Base-by-base conservation (phyloP, 768 basidiomycete species). In the Lentinula edodes region DNA sequence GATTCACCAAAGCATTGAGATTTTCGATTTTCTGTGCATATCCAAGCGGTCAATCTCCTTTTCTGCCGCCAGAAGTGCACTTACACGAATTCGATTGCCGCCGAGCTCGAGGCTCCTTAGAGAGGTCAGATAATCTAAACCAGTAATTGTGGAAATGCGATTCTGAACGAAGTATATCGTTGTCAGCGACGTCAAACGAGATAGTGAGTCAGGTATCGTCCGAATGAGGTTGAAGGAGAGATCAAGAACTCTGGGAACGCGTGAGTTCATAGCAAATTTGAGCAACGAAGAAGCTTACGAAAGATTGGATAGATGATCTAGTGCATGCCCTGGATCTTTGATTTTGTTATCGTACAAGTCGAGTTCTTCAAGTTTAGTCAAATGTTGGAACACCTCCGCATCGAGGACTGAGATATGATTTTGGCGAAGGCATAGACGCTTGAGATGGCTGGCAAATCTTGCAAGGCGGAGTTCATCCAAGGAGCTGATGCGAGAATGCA, bases 331-430 rank as follows among this genome's bases (percentile, higher is more conserved):
- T 18, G 91, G 71, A 54, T 77, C 74, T 74, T 92, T 95, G 65
- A 99, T 72, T 71, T 93, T 89, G 76, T 99, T 99, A 73, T 99
- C 97, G 70, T 98, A 99, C 64, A 98, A 67, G 74, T 99, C 97
- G 61, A 98, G 73, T 64, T 98, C 97, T 69, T 94, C 91, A 39
- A 99, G 74, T 50, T 84, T 79, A 12, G 70, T 80, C 60, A 98
- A 73, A 36, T 80, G 75, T 35, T 77, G 76, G 67, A 96, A 93
- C 9, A 87, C 84, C 15, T 83, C 82, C 4, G 90, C 84, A 64
- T 95, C 86, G 50, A 97, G 80, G 32, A 76, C 74, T 0, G 87
- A 79, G 64, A 98, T 83, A 61, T 83, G 82, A 72, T 97, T 98
- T 75, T 96, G 94, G 41, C 95, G 83, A 23, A 98, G 79, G 75